Evolutionary conservation across 2,329 filamentous ascomycete genomes (phyloP).

Genomic region (Pseudopithomyces chartarum): DNA sequence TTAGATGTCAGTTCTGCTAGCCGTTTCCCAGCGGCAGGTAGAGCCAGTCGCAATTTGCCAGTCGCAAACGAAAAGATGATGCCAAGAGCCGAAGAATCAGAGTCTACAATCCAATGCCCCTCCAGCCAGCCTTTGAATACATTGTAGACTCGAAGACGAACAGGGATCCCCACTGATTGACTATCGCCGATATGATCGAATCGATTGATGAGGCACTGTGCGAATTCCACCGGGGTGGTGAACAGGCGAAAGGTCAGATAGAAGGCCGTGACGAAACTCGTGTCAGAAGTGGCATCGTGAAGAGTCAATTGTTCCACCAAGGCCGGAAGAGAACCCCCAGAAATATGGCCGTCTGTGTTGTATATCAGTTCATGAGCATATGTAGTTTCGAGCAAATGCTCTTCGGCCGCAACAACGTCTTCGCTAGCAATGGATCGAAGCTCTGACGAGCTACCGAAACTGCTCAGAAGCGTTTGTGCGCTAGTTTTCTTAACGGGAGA

Average conservation of each 20-base stretch:
- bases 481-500: conserved; percentile 58
- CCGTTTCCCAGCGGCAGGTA: conserved; percentile 81
- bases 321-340: conserved; percentile 86
- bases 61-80: conserved; percentile 82
- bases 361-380: conserved; percentile 89
- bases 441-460: conserved; percentile 67
- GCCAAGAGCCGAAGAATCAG: conserved; percentile 75
- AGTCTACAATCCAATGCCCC: conserved; percentile 87
- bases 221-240: conserved; percentile 77
- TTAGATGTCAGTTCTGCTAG: conserved; percentile 79
- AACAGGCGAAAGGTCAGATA: conserved; percentile 96
- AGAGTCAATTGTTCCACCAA: conserved; percentile 93
- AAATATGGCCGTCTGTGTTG: conserved; percentile 94
- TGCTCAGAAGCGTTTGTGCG: conserved; percentile 64
- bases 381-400: conserved; percentile 85
- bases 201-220: conserved; percentile 81
- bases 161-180: conserved; percentile 74
- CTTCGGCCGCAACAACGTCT: conserved; percentile 79
- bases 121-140: conserved; percentile 97
- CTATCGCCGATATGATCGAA: conserved; percentile 90
- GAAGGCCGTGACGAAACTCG: conserved; percentile 90
- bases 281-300: conserved; percentile 89
- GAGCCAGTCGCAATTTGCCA: conserved; percentile 66
- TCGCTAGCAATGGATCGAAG: conserved; percentile 71
- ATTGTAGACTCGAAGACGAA: conserved; percentile 91